Evolutionary conservation across 2,329 filamentous ascomycete genomes (phyloP).

Genomic region (Pseudogymnoascus destructans): DNA sequence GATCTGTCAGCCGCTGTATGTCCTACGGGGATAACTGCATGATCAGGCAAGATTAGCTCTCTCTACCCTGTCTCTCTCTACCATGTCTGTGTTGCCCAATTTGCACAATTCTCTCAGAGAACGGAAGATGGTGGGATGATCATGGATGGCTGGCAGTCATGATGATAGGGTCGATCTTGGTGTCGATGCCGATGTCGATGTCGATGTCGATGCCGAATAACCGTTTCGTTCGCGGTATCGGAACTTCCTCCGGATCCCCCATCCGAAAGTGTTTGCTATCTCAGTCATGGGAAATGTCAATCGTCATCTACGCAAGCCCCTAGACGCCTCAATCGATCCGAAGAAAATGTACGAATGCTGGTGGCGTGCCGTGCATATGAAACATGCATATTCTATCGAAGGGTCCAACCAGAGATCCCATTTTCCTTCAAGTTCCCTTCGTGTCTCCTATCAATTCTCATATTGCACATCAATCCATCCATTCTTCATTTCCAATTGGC

Average conservation of each 20-base stretch:
- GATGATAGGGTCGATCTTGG: neutral
- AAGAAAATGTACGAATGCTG: neutral
- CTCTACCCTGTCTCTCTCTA: neutral
- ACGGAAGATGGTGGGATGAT: neutral
- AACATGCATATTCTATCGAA: neutral
- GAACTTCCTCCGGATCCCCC: neutral
- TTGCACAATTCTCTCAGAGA: neutral
- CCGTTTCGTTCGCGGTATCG: neutral
- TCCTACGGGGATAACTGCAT: neutral
- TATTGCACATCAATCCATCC: neutral
- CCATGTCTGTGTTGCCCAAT: neutral
- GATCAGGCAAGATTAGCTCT: constrained; percentile 2
- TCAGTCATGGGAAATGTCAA: neutral
- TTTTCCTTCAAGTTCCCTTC: neutral
- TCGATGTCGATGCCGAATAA: neutral
- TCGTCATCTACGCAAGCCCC: neutral
- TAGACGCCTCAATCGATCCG: neutral
- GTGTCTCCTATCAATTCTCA: neutral
- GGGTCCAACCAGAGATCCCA: neutral
- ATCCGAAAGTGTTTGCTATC: neutral
- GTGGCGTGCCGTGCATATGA: neutral
- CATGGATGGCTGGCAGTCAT: neutral
- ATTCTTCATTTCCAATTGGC: neutral
- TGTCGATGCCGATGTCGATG: neutral
- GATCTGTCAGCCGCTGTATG: constrained; percentile 2